A percentile compares a stretch with the other conserved stretches of the same genome.
Evolutionary conservation across 2,329 filamentous ascomycete genomes (phyloP).

Genomic region (Zasmidium angulare): DNA sequence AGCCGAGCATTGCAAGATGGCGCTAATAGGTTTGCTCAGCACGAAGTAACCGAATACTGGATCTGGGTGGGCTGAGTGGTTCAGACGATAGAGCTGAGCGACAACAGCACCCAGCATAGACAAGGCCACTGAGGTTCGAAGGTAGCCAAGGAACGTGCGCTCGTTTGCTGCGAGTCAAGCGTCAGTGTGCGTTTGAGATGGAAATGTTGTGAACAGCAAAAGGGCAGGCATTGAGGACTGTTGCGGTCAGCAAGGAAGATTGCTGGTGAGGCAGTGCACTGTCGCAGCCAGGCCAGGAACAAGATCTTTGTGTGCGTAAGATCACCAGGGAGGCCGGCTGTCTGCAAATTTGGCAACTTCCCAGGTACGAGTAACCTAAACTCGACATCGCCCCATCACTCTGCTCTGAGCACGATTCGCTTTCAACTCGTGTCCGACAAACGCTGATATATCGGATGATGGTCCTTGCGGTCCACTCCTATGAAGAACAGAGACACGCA

Average conservation of each 20-base stretch:
- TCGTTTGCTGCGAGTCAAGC: constrained; percentile 59
- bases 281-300: not conserved
- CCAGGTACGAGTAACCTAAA: not conserved
- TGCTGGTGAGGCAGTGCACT: not conserved
- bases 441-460: no score
- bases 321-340: not conserved
- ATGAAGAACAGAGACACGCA: no score
- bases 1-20: constrained; percentile 49
- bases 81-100: constrained; percentile 66
- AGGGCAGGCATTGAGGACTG: not conserved
- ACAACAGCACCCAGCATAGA: constrained; percentile 66
- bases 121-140: constrained; percentile 68
- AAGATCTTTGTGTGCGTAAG: not conserved
- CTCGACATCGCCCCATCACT: not conserved
- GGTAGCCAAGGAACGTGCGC: constrained; percentile 71
- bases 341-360: not conserved
- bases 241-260: not conserved
- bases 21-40: constrained; percentile 61
- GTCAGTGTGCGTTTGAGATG: constrained; percentile 1
- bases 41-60: constrained; percentile 58
- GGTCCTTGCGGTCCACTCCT: no score
- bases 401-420: not conserved
- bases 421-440: no score
- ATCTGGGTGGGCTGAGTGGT: constrained; percentile 47
- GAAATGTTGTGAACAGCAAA: not conserved